Conservation (phyloP, 164 flowering plant genomes). For the Dillenia suffruticosa region DNA sequence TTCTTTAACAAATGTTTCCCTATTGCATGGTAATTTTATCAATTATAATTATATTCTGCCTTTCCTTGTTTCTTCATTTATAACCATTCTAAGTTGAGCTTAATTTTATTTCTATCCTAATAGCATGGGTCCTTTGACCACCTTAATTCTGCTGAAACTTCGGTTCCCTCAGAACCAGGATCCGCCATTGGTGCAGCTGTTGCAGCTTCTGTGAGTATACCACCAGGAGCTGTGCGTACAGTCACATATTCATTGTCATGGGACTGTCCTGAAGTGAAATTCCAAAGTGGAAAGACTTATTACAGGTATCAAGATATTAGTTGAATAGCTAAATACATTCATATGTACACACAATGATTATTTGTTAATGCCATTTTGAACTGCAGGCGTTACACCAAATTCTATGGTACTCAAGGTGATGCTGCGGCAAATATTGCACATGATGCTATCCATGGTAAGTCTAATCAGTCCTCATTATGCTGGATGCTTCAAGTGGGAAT, state of each 20-base stretch:
- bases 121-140: constrained; percentile 77
- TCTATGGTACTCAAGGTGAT: constrained; percentile 65
- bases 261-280: constrained; percentile 77
- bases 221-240: constrained; percentile 43
- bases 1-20: no score
- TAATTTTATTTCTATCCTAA: constrained; percentile 13
- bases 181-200: constrained; percentile 87
- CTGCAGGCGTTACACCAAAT: constrained; percentile 88
- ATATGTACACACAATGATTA: background rate
- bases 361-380: constrained; percentile 8
- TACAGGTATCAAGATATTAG: constrained; percentile 37
- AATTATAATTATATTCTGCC: background rate
- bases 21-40: background rate
- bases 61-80: background rate
- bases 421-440: constrained; percentile 77
- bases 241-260: constrained; percentile 88
- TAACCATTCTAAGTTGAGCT: constrained; percentile 1
- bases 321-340: background rate
- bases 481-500: background rate
- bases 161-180: constrained; percentile 60
- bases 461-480: background rate
- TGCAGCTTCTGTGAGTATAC: constrained; percentile 65
- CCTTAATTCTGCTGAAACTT: constrained; percentile 31
- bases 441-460: constrained; percentile 83
- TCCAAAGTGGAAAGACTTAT: constrained; percentile 64